Conservation (phyloP, 208 protist genomes). For the Trypanosoma caninum region DNA sequence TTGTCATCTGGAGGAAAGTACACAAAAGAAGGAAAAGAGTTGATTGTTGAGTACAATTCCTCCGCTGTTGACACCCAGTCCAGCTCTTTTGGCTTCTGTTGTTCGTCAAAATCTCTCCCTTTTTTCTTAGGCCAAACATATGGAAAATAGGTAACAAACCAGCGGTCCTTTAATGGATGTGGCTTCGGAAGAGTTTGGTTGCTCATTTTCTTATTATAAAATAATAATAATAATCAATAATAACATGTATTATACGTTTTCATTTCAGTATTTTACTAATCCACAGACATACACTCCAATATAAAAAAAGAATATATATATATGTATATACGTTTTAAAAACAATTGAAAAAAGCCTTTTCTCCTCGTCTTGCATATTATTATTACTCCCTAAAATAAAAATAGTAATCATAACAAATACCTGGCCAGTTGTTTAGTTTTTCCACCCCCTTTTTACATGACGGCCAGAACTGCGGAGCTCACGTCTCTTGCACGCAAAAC, state of each 20-base stretch:
- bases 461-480: neutral
- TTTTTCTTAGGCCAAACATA: constrained; percentile 27
- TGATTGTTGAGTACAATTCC: constrained; percentile 67
- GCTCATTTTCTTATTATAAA: constrained; percentile 21
- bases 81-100: constrained; percentile 45
- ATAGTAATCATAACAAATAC: no score
- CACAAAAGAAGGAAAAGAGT: constrained; percentile 61
- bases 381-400: no score
- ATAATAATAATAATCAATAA: no score
- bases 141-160: constrained; percentile 79
- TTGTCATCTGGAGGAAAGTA: constrained; percentile 62
- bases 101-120: constrained; percentile 43
- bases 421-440: neutral
- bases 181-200: constrained; percentile 14
- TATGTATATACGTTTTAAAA: no score
- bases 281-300: no score
- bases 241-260: no score
- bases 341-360: no score
- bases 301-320: no score
- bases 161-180: constrained; percentile 75
- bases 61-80: constrained; percentile 76
- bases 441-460: neutral
- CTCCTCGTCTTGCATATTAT: no score
- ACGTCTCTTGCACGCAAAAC: constrained; percentile 5
- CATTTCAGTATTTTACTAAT: no score